Percentiles rank a stretch among this genome's conserved stretches.
Evolutionary conservation across 176 grass and related monocot genomes (phyloP).

Genomic region (Ananas comosus): DNA sequence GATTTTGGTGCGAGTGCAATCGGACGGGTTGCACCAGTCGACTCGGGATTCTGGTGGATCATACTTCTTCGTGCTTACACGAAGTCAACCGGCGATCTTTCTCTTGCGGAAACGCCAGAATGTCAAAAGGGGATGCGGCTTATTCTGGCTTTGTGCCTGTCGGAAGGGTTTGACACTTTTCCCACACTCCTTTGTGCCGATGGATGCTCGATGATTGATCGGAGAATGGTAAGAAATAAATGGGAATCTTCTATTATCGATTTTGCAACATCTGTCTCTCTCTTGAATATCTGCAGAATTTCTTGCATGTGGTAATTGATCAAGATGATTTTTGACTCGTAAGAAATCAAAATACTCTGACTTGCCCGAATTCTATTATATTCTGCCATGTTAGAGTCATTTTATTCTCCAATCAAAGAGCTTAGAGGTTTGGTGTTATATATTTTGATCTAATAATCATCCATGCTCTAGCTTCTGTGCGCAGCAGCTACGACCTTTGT

Average conservation of each 20-base stretch:
- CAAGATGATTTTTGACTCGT: not conserved
- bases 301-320: not conserved
- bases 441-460: not conserved
- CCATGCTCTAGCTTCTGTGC: too few species aligned
- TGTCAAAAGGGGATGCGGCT: slow-evolving; percentile 77
- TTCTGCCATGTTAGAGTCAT: not conserved
- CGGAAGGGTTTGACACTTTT: slow-evolving; percentile 59
- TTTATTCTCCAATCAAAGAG: not conserved
- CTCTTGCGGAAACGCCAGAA: slow-evolving; percentile 48
- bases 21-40: slow-evolving; percentile 50
- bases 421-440: not conserved
- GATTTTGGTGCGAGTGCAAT: slow-evolving; percentile 73
- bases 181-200: slow-evolving; percentile 53
- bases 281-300: not conserved
- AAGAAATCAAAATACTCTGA: not conserved
- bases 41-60: slow-evolving; percentile 71
- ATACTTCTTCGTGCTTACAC: slow-evolving; percentile 65
- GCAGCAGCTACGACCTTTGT: too few species aligned
- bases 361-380: not conserved
- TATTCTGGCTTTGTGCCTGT: slow-evolving; percentile 55
- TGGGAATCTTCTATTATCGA: not conserved
- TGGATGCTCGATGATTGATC: slow-evolving; percentile 70
- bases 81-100: slow-evolving; percentile 46
- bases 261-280: not conserved
- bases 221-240: slow-evolving; percentile 48